phyloP scores from a whole-genome alignment of 1,284 basidiomycete genomes.

The Pseudozyma pruni region DNA sequence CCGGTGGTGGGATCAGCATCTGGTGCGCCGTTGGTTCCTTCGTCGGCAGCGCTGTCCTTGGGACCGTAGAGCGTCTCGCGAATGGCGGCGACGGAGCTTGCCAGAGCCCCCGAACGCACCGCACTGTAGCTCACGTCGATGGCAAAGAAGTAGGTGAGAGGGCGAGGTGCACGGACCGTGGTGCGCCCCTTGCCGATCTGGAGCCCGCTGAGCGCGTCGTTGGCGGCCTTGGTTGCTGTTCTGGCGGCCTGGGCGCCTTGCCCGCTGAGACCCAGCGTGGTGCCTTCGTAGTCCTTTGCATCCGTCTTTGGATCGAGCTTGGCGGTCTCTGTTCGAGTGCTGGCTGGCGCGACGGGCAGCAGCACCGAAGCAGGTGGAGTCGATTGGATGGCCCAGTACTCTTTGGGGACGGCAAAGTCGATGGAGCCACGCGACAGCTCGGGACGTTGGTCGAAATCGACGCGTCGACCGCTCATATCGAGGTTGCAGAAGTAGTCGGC shows the following conservation, averaged over 20 bases:
- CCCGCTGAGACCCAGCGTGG: conserved; percentile 59
- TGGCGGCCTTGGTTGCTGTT: conserved; percentile 61
- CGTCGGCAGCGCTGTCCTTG: conserved; percentile 29
- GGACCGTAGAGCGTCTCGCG: conserved; percentile 75
- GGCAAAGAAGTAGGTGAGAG: conserved; percentile 85
- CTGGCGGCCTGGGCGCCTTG: conserved; percentile 60
- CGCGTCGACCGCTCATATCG: conserved; percentile 80
- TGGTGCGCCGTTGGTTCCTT: conserved; percentile 38
- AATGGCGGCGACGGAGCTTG: conserved; percentile 77
- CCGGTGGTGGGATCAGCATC: conserved; percentile 35
- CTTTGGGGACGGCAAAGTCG: conserved; percentile 85
- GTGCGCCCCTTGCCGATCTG: conserved; percentile 62
- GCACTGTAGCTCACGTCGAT: conserved; percentile 85
- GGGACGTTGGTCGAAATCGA: conserved; percentile 84
- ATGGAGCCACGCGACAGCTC: conserved; percentile 92
- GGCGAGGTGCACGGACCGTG: conserved; percentile 67
- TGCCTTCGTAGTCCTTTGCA: conserved; percentile 52
- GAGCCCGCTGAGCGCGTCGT: conserved; percentile 58
- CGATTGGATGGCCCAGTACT: conserved; percentile 81
- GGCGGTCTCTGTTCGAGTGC: conserved; percentile 56
- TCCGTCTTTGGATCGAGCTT: conserved; percentile 52
- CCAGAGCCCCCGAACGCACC: conserved; percentile 79
- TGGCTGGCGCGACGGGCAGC: conserved; percentile 58
- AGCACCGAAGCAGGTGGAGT: conserved; percentile 67
- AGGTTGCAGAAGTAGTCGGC: conserved; percentile 86